Conservation (phyloP, 1,139 yeast genomes). For the Nadsonia commutata region DNA sequence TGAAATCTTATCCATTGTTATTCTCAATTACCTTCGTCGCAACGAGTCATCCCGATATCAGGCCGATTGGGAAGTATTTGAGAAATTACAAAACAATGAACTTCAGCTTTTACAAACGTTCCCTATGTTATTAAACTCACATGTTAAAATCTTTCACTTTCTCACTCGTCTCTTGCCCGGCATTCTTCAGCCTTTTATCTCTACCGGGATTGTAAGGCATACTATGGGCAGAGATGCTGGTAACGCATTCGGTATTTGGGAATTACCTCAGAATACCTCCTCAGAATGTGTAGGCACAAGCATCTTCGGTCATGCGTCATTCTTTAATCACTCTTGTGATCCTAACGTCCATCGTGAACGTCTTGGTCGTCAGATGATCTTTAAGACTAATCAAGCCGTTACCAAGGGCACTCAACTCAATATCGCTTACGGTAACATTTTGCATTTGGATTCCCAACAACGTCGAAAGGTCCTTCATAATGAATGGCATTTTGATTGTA, state of each 20-base stretch:
- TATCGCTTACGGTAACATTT: constrained; percentile 46
- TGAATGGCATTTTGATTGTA: constrained; percentile 51
- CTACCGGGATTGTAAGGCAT: constrained; percentile 29
- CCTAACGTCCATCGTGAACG: constrained; percentile 33
- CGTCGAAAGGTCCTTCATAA: constrained; percentile 33
- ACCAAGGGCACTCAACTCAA: constrained; percentile 37
- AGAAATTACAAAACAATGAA: constrained; percentile 42
- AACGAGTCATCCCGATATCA: neutral
- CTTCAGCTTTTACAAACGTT: constrained; percentile 32
- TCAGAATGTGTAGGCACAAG: constrained; percentile 54
- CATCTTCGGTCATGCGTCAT: constrained; percentile 55
- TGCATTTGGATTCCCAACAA: constrained; percentile 28
- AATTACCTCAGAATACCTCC: constrained; percentile 29
- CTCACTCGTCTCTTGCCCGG: constrained; percentile 30
- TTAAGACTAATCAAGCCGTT: constrained; percentile 24
- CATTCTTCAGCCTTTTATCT: constrained; percentile 26
- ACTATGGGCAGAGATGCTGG: constrained; percentile 51
- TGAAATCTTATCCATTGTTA: constrained; percentile 20
- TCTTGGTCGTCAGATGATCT: constrained; percentile 23
- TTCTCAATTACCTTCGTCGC: constrained; percentile 9
- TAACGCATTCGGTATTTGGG: constrained; percentile 71
- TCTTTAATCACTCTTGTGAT: constrained; percentile 49
- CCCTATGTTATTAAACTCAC: constrained; percentile 38
- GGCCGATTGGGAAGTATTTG: constrained; percentile 23
- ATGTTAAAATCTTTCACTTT: constrained; percentile 37